These are phyloP conservation scores for Pyrenochaeta sp. DNA, from an alignment of 2,329 filamentous ascomycete species.

Conservation along the genomic window DNA sequence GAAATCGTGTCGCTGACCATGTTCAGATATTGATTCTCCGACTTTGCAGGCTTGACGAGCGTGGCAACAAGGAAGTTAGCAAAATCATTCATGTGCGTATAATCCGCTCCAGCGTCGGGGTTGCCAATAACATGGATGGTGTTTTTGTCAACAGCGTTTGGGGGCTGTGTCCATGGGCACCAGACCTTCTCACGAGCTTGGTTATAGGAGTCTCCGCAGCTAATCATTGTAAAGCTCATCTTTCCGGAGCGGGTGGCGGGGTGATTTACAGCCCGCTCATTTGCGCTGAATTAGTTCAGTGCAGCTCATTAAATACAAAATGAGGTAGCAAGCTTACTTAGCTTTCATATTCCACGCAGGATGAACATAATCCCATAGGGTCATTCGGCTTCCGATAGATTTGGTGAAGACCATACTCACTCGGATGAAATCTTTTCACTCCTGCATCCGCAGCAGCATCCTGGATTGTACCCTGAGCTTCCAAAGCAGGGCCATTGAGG, in stretches of 20 bases:
- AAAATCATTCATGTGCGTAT: conserved; percentile 34
- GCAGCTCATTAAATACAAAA: too few relatives aligned
- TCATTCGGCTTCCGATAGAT: conserved; percentile 30
- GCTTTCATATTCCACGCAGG: conserved; percentile 5
- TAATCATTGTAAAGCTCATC: conserved; percentile 43
- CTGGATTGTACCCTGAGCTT: conserved; percentile 27
- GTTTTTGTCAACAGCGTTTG: conserved; percentile 21
- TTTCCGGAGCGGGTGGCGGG: conserved; percentile 24
- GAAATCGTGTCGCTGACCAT: conserved; percentile 34
- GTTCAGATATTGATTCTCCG: conserved; percentile 31
- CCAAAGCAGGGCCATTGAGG: conserved; percentile 27
- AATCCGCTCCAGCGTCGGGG: conserved; percentile 30
- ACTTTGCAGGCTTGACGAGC: conserved; percentile 25
- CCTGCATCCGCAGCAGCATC: conserved; percentile 34
- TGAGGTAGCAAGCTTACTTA: neutral
- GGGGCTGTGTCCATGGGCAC: conserved; percentile 36
- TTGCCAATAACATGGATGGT: conserved; percentile 32
- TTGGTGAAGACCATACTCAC: conserved; percentile 37
- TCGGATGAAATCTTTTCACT: conserved; percentile 36
- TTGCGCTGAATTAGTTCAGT: too few relatives aligned
- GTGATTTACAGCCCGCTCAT: conserved; percentile 16
- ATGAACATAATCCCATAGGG: conserved; percentile 27
- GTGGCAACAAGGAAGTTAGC: conserved; percentile 35
- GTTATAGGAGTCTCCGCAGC: conserved; percentile 44
- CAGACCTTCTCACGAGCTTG: conserved; percentile 33